Evolutionary conservation across 805 yeast species (phyloP), one percentile per base, ranked within the genome.

Genomic region (Candida coquimbonensis): DNA sequence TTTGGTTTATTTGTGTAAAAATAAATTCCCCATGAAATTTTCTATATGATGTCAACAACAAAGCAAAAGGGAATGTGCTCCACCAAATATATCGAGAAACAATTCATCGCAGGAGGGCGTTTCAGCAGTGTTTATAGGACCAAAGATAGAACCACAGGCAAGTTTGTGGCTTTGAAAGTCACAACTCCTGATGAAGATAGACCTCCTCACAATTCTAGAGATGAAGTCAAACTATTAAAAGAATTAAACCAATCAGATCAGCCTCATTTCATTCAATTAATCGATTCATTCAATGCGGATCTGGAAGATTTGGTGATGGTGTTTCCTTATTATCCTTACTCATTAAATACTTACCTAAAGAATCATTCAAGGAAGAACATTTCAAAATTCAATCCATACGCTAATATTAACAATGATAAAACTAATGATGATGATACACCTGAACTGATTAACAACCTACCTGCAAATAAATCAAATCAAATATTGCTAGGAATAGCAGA

Each of bases 161-260:
- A 24, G 9, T 37, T 36, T 3, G 70, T 64, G 9, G 83, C 80
- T 0, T 49, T 79, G 38, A 79, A 79, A 53, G 57, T 70, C 17
- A 67, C 73, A 1, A 70, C 72, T 16, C 73, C 73, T 5, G 79
- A 72, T 38, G 77, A 72, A 36, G 78, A 75, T 45, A 59, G 62
- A 17, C 73, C 78, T 3, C 85, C 85, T 2, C 85, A 79, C 52
- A 65, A 65, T 48, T 67, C 75, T n/a, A 45, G 64, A 21, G 67
- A 65, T 38, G 85, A 79, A 54, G 51, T 74, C 33, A 60, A 57
- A 25, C 54, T 77, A 4, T 42, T 45, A 9, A 39, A 34, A 24
- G 42, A 38, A 21, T 55, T 80, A 36, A 37, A 52, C 25, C 44
- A 49, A 33, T 36, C 45, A 53, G 24, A 44, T 49, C 25, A 44